A percentile compares a stretch with the other conserved stretches of the same genome.
phyloP scores from a whole-genome alignment of 2,329 filamentous ascomycete genomes.

The Beauveria brongniartii region DNA sequence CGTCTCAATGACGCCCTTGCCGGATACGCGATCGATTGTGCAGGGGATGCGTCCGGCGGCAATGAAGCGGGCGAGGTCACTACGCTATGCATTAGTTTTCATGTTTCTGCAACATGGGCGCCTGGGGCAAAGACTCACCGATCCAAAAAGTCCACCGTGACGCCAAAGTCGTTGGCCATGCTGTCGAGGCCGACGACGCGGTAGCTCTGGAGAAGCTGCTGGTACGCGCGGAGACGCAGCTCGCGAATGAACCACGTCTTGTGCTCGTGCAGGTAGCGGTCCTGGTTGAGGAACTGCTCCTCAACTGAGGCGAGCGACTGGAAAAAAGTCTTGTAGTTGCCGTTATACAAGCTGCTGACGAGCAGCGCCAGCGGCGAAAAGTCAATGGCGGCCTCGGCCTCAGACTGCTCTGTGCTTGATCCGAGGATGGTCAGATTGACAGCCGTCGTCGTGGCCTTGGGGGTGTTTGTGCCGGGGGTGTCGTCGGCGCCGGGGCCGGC shows the following conservation, averaged over 20 bases:
- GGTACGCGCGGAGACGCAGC: constrained; percentile 94
- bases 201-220: constrained; percentile 95
- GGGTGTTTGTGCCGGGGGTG: constrained; percentile 54
- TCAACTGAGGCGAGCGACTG: constrained; percentile 81
- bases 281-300: constrained; percentile 86
- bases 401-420: constrained; percentile 60
- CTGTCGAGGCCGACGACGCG: constrained; percentile 92
- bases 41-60: constrained; percentile 89
- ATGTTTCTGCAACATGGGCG: background rate
- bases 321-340: constrained; percentile 93
- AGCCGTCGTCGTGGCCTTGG: constrained; percentile 49
- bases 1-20: constrained; percentile 95
- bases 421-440: constrained; percentile 87
- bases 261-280: constrained; percentile 93
- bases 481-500: constrained; percentile 76
- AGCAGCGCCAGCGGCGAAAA: constrained; percentile 82
- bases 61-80: constrained; percentile 94
- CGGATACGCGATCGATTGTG: constrained; percentile 94
- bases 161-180: constrained; percentile 96
- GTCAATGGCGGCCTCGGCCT: constrained; percentile 75
- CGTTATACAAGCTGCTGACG: constrained; percentile 85
- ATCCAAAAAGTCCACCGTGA: constrained; percentile 93
- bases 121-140: constrained; percentile 48
- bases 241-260: constrained; percentile 95
- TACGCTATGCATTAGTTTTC: constrained; percentile 25